Evolutionary conservation across 2,329 filamentous ascomycete species (phyloP), one percentile per base, ranked within the genome.

Genomic region (Scytalidium sp.): DNA sequence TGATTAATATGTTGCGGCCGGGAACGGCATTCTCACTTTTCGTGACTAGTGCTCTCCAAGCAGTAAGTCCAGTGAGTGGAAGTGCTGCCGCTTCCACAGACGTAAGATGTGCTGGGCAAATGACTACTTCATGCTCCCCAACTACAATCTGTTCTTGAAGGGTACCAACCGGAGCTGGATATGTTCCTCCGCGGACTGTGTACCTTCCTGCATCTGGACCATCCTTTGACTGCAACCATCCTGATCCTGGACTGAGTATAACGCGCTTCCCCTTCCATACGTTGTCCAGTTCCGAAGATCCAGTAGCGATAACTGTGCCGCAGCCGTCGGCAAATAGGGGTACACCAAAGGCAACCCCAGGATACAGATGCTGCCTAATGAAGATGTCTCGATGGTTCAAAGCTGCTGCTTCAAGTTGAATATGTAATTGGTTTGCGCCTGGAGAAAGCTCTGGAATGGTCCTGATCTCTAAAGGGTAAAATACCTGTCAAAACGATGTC

Each of bases 311-410:
- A 3, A 97, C 89, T 50, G 80, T 73, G 48, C 92, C 93, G 59
- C 80, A 85, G 56, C 90, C 93, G 66, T 97, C 93, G 52, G 91
- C 84, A 20, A 96, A 79, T 40, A 97, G 73, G 1, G 93, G 90
- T 5, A 84, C 76, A 52, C 81, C 78, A 68, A 96, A 96, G 11
- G 87, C 86, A 47, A 90, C 86, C 59, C 83, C 87, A 0, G 93
- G 93, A 74, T 97, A 97, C 39, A 96, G 83, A 64, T 92, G 87
- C 68, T 94, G 91, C 48, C 93, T 88, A 70, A 95, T 88, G 74
- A 97, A 97, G 59, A 96, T 83, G 69, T 97, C 94, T 61, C 92
- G 88, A 74, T 97, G 93, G 75, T 97, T 97, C 45, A 97, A 83
- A 13, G 93, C 87, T 1, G 86, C 88, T 46, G 91, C 88, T 29